Base-by-base conservation (phyloP, 441 rosid genomes). In the Biscutella laevigata region DNA sequence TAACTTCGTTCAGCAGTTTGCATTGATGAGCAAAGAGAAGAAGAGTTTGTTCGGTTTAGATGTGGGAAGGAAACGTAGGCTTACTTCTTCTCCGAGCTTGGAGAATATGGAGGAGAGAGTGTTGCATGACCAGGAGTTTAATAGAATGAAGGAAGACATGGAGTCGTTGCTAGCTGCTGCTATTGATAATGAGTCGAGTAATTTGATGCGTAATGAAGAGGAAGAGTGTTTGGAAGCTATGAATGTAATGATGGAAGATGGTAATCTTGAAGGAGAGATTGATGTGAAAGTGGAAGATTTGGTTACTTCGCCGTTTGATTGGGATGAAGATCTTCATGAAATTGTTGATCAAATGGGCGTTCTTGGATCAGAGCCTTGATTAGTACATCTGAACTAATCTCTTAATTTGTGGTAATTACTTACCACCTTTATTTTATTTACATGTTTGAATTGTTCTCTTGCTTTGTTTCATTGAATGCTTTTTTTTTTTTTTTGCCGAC, bases 291-390 rank as follows among this genome's bases (percentile, higher is more conserved):
- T 81, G 26, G 79, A 83, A 62, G 79, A 80, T 64, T 61, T 78
- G 50, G 71, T 54, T 21, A 60, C 67, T 0, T 22, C 66, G 19
- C 76, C 78, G 7, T 54, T 57, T 1, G 79, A 77, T 24, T 78
- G 74, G 75, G 70, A n/a, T 8, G 75, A 67, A 4, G 62, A 77
- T 22, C 46, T 81, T 14, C 77, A 61, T 12, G 83, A 76, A 16
- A 73, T 89, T 1, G 79, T 74, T 11, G 87, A 82, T 77, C 88
- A 76, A 66, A 69, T 78, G 81, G 78, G 71, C n/a, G 79, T 61
- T 63, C 76, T 83, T 25, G 49, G 73, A 64, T 73, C 82, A 22
- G 72, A 70, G 14, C 73, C 79, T 16, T 81, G 68, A 74, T 3
- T 39, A 8, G 20, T 61, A 40, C 37, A 20, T 28, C 36, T 59